These are phyloP conservation scores for Backusella psychrophila DNA, from an alignment of 192 early-diverging fungal genomes.

Conservation along the genomic window DNA sequence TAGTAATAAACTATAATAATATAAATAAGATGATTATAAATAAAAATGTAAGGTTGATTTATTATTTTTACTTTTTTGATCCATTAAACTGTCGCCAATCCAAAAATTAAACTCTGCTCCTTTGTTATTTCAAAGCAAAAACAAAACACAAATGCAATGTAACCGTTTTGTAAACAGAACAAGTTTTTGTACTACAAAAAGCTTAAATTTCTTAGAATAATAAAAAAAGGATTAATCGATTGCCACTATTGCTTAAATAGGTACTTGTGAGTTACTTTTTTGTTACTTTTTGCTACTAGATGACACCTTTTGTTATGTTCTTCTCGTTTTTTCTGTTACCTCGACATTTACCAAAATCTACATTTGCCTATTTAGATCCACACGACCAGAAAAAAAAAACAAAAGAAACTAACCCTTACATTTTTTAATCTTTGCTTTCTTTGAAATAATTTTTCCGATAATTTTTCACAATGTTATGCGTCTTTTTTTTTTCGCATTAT, in stretches of 20 bases:
- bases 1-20: background rate
- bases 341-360: background rate
- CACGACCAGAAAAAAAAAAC: background rate
- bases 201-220: background rate
- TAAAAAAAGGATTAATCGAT: background rate
- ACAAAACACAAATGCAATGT: background rate
- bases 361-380: conserved; percentile 3
- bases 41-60: background rate
- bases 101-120: background rate
- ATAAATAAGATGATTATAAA: background rate
- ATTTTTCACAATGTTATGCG: too few relatives aligned
- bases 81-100: background rate
- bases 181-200: background rate
- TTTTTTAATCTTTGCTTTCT: too few relatives aligned
- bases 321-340: background rate
- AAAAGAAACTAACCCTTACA: background rate
- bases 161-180: background rate
- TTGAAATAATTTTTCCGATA: too few relatives aligned
- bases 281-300: background rate
- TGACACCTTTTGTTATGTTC: too few relatives aligned
- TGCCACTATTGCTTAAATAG: background rate
- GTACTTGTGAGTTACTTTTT: background rate
- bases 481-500: too few relatives aligned
- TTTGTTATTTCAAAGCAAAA: background rate
- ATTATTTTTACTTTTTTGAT: background rate